Evolutionary conservation across 768 basidiomycete species (phyloP).

Genomic region (Podaxis carcinomalis): DNA sequence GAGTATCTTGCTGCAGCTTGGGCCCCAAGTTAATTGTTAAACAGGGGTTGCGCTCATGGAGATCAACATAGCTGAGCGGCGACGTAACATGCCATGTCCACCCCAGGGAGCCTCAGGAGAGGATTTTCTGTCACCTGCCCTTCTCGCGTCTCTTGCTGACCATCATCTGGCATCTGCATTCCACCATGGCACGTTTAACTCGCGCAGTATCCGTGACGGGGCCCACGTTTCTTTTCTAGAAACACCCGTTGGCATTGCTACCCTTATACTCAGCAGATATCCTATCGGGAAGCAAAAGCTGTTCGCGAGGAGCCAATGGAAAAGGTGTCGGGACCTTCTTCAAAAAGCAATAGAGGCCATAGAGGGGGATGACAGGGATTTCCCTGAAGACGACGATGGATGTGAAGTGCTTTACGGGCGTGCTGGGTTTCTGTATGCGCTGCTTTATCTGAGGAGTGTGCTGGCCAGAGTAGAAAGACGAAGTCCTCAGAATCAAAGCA

Average conservation of each 20-base stretch:
- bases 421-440: slow-evolving; percentile 50
- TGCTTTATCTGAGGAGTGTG: slow-evolving; percentile 38
- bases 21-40: not conserved
- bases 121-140: slow-evolving; percentile 13
- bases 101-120: not conserved
- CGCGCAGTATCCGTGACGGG: slow-evolving; percentile 10
- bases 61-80: slow-evolving; percentile 18
- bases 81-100: not conserved
- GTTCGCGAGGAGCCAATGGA: not conserved
- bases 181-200: slow-evolving; percentile 13
- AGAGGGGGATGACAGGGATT: slow-evolving; percentile 7
- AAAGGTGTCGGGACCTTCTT: not conserved
- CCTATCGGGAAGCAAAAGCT: not conserved
- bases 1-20: not conserved
- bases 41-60: slow-evolving; percentile 25
- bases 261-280: slow-evolving; percentile 28
- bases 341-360: slow-evolving; percentile 5
- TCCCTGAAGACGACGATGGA: slow-evolving; percentile 34
- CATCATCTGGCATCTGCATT: slow-evolving; percentile 18
- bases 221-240: slow-evolving; percentile 33
- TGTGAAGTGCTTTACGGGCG: slow-evolving; percentile 59
- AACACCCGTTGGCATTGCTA: slow-evolving; percentile 33
- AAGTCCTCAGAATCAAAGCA: not conserved
- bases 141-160: slow-evolving; percentile 17
- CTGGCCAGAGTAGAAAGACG: not conserved